Conservation (phyloP, 768 basidiomycete genomes). For the Mycena latifolia region DNA sequence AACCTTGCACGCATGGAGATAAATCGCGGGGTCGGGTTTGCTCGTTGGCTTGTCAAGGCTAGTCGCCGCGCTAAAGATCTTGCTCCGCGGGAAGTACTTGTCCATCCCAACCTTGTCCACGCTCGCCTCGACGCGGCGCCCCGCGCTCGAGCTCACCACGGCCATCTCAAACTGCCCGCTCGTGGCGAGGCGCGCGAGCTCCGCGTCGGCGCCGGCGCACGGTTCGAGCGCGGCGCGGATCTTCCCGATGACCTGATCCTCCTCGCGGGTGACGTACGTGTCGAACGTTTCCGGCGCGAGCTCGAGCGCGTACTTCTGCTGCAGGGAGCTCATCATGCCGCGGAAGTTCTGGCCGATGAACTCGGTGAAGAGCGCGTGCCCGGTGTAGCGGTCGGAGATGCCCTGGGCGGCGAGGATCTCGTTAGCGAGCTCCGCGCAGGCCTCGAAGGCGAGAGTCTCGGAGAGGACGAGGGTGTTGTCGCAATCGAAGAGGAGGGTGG, state of each 20-base stretch:
- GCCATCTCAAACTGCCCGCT: slow-evolving; percentile 34
- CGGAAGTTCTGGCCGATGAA: slow-evolving; percentile 44
- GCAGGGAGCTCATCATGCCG: slow-evolving; percentile 38
- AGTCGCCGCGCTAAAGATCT: slow-evolving; percentile 42
- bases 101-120: slow-evolving; percentile 39
- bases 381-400: slow-evolving; percentile 39
- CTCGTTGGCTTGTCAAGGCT: slow-evolving; percentile 40
- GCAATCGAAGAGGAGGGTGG: slow-evolving; percentile 42
- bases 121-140: slow-evolving; percentile 38
- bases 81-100: slow-evolving; percentile 34
- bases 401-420: slow-evolving; percentile 37
- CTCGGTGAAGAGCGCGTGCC: slow-evolving; percentile 37
- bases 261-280: slow-evolving; percentile 39
- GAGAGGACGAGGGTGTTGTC: slow-evolving; percentile 43
- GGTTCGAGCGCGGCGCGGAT: slow-evolving; percentile 59
- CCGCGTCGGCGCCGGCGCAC: slow-evolving; percentile 35
- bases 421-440: slow-evolving; percentile 41
- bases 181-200: slow-evolving; percentile 28
- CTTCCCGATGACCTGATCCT: slow-evolving; percentile 70
- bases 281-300: slow-evolving; percentile 34
- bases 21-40: slow-evolving; percentile 43
- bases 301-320: slow-evolving; percentile 33
- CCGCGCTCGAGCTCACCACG: slow-evolving; percentile 41
- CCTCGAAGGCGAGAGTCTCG: slow-evolving; percentile 41
- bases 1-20: slow-evolving; percentile 39